Percentiles rank a stretch among this genome's conserved stretches.
These are phyloP conservation scores for Backusella parvicylindrica DNA, from an alignment of 192 early-diverging fungal genomes.

Conservation along the genomic window DNA sequence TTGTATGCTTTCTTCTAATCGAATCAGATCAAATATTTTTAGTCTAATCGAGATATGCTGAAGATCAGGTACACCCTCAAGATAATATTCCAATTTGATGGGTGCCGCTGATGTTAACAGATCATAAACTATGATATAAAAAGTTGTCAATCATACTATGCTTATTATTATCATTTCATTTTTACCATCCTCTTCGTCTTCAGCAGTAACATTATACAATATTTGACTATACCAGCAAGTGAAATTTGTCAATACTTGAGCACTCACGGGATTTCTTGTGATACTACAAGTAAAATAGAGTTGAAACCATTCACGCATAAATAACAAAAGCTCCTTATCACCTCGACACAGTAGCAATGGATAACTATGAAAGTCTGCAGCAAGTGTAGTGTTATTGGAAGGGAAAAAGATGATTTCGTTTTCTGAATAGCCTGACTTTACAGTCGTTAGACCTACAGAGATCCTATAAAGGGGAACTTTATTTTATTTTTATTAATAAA, in stretches of 20 bases:
- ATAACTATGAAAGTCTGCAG: neutral
- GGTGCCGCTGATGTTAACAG: neutral
- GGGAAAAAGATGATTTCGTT: neutral
- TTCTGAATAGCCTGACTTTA: neutral
- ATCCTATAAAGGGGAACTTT: neutral
- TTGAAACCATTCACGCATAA: neutral
- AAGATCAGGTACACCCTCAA: neutral
- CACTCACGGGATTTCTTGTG: neutral
- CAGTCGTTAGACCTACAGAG: neutral
- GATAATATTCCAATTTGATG: neutral
- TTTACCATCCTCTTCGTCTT: neutral
- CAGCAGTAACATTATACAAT: neutral
- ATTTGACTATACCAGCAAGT: neutral
- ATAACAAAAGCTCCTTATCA: neutral
- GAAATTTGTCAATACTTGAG: neutral
- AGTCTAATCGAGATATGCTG: neutral
- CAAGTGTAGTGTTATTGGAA: neutral
- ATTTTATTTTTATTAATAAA: neutral
- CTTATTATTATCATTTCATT: neutral
- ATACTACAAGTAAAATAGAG: neutral
- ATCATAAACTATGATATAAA: neutral
- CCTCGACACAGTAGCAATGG: neutral
- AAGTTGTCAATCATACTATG: neutral
- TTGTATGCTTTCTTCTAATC: neutral
- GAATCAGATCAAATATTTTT: neutral